Conservation (phyloP, 2,329 filamentous ascomycete genomes). For the Bipolaris gigantea region DNA sequence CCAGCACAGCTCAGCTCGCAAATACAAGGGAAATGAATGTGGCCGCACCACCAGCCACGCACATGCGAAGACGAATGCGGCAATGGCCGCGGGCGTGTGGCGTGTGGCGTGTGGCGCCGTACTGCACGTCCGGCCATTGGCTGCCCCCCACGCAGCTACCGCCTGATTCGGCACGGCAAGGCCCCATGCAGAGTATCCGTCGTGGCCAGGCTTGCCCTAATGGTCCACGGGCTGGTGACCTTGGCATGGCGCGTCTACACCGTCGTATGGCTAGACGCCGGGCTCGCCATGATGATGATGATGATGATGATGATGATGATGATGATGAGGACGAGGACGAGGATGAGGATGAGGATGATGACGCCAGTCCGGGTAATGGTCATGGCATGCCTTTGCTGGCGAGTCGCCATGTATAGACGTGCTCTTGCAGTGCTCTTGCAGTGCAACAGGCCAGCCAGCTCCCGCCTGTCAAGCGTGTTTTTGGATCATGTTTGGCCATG, state of each 20-base stretch:
- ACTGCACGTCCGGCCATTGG: slow-evolving; percentile 5
- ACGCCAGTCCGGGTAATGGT: neutral
- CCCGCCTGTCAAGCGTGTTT: too few relatives aligned
- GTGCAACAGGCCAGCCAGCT: too few relatives aligned
- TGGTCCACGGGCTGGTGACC: too few relatives aligned
- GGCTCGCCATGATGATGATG: neutral
- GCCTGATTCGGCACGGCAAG: neutral
- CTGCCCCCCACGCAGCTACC: neutral
- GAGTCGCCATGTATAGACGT: too few relatives aligned
- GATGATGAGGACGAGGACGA: too few relatives aligned
- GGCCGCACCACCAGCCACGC: slow-evolving; percentile 1
- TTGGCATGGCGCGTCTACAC: neutral
- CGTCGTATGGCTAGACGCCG: neutral
- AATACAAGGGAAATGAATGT: slow-evolving; percentile 2
- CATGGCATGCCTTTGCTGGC: neutral
- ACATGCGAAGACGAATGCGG: slow-evolving; percentile 7
- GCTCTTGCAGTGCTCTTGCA: too few relatives aligned
- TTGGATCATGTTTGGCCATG: too few relatives aligned
- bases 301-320: too few relatives aligned
- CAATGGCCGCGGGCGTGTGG: slow-evolving; percentile 7
- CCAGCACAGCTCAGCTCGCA: slow-evolving; percentile 8
- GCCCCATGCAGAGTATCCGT: slow-evolving; percentile 2
- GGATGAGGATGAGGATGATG: too few relatives aligned
- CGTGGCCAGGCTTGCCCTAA: too few relatives aligned
- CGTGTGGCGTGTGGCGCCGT: slow-evolving; percentile 1